These are phyloP conservation scores for Colletotrichum caudatum DNA, from an alignment of 2,329 filamentous ascomycete species.

Conservation along the genomic window DNA sequence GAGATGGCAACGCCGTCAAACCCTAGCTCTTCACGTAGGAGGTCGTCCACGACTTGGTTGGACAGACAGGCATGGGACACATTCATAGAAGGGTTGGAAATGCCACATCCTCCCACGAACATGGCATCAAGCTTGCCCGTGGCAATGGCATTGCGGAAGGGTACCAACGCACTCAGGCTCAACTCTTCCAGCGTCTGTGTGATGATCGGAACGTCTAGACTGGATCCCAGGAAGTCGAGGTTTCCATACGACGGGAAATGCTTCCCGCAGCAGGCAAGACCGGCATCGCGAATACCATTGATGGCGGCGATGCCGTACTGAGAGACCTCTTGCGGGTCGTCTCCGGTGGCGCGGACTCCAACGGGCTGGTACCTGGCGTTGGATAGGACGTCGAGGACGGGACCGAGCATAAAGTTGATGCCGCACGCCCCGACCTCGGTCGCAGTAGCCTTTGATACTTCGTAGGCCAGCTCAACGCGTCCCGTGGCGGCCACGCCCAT, in stretches of 20 bases:
- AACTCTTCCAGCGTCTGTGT: conserved; percentile 94
- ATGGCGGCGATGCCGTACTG: conserved; percentile 92
- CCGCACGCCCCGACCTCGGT: conserved; percentile 93
- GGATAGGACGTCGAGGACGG: conserved; percentile 92
- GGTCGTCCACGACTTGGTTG: conserved; percentile 90
- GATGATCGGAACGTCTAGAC: conserved; percentile 92
- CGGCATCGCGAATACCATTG: conserved; percentile 92
- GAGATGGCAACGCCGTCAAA: conserved; percentile 95
- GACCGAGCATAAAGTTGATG: conserved; percentile 95
- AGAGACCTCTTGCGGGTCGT: conserved; percentile 95
- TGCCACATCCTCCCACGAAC: conserved; percentile 95
- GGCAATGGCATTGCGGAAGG: conserved; percentile 89
- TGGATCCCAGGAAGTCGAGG: conserved; percentile 91
- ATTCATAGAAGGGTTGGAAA: conserved; percentile 91
- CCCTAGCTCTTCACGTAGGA: conserved; percentile 87
- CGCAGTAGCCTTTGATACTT: conserved; percentile 92
- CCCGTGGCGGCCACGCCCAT: conserved; percentile 97
- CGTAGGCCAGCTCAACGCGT: conserved; percentile 85
- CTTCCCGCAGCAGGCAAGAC: conserved; percentile 90
- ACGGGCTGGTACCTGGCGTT: conserved; percentile 92
- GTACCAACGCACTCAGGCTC: conserved; percentile 89
- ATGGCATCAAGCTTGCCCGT: conserved; percentile 88
- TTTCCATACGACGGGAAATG: conserved; percentile 98
- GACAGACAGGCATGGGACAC: conserved; percentile 96
- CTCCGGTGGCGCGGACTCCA: conserved; percentile 88